Evolutionary conservation across 345 rosid genomes (phyloP).

Genomic region (Citrus reticulata): DNA sequence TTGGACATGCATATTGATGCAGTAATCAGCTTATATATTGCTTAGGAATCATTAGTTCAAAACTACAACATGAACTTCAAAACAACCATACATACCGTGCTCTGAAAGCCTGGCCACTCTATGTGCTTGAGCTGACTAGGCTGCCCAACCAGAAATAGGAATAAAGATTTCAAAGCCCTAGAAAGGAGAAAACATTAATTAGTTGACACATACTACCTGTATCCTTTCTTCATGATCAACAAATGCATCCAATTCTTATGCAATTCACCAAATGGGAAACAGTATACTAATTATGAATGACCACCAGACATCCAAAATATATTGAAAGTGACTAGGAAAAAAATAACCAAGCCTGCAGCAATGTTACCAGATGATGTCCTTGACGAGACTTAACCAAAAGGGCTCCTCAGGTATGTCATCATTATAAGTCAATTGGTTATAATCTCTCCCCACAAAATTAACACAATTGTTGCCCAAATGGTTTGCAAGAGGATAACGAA

Average conservation of each 20-base stretch:
- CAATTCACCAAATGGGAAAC: not conserved
- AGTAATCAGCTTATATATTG: not conserved
- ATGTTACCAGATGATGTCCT: conserved; percentile 47
- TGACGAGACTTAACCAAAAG: conserved; percentile 38
- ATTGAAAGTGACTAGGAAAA: not conserved
- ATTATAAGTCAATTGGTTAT: conserved; percentile 23
- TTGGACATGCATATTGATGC: not conserved
- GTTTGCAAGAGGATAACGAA: conserved; percentile 1
- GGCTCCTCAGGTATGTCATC: conserved; percentile 37
- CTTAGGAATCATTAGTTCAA: not conserved
- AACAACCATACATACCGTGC: conserved; percentile 47
- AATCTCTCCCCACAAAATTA: conserved; percentile 18
- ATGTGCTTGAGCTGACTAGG: conserved; percentile 79
- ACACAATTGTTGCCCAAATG: conserved; percentile 1
- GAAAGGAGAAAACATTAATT: conserved; percentile 1
- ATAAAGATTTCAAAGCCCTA: conserved; percentile 54
- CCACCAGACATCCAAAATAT: not conserved
- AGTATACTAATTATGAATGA: not conserved
- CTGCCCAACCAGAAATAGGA: conserved; percentile 60
- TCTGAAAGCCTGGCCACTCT: conserved; percentile 75
- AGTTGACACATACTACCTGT: not conserved
- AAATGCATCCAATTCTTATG: not conserved
- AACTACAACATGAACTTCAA: not conserved
- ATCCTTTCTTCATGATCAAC: not conserved
- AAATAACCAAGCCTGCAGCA: not conserved